Conservation (phyloP, 1,284 basidiomycete species). For the Apiotrichum veenhuisii region DNA sequence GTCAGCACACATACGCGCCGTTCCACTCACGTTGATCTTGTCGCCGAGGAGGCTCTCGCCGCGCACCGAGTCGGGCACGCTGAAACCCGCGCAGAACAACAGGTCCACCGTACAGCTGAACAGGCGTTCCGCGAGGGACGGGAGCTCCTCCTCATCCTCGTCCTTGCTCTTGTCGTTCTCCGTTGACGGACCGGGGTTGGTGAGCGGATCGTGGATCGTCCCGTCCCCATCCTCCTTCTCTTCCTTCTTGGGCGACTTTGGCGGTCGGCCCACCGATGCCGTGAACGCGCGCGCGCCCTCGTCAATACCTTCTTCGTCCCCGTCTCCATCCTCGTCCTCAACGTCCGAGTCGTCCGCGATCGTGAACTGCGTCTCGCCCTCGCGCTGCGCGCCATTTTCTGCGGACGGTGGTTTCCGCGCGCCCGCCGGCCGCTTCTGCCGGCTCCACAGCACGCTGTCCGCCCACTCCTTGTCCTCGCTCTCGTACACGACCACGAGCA, state of each 20-base stretch:
- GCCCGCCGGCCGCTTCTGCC: conserved; percentile 5
- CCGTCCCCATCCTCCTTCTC: conserved; percentile 11
- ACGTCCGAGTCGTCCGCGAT: conserved; percentile 69
- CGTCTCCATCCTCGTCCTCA: conserved; percentile 54
- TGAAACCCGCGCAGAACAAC: conserved; percentile 87
- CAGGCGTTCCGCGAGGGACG: conserved; percentile 72
- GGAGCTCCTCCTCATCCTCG: conserved; percentile 52
- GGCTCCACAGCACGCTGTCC: conserved; percentile 13
- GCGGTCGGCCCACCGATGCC: conserved; percentile 26
- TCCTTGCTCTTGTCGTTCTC: conserved; percentile 5
- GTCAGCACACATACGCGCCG: not conserved
- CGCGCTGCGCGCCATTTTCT: conserved; percentile 55
- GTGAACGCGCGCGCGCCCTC: conserved; percentile 59
- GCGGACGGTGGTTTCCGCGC: not conserved
- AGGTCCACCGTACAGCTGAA: conserved; percentile 76
- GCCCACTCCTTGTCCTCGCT: conserved; percentile 52
- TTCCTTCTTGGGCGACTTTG: not conserved
- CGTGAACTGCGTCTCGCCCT: conserved; percentile 63
- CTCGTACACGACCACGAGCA: conserved; percentile 84
- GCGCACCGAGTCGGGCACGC: conserved; percentile 70
- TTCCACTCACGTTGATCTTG: conserved; percentile 63
- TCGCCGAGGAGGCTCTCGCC: conserved; percentile 60
- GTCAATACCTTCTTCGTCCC: conserved; percentile 51
- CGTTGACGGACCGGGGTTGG: conserved; percentile 18
- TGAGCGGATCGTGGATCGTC: conserved; percentile 27